phyloP scores from a whole-genome alignment of 2,329 filamentous ascomycete genomes.

The Rhynchosporium secalis region DNA sequence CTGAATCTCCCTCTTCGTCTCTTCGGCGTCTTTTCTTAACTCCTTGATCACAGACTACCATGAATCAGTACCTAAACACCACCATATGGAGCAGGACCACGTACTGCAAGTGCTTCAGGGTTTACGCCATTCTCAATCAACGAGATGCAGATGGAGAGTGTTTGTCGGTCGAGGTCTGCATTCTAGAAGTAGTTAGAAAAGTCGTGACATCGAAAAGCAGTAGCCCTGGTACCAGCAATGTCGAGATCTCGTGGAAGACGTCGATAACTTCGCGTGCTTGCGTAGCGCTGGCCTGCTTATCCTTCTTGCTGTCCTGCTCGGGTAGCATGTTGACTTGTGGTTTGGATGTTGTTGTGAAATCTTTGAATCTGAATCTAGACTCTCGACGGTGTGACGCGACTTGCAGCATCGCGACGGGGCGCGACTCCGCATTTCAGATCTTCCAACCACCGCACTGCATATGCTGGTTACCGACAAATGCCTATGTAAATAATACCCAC shows the following conservation, averaged over 20 bases:
- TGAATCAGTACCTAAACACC: constrained; percentile 22
- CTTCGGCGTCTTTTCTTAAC: constrained; percentile 38
- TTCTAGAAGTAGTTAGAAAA: constrained; percentile 58
- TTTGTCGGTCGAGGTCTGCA: constrained; percentile 86
- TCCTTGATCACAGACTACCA: constrained; percentile 39
- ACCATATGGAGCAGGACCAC: constrained; percentile 38
- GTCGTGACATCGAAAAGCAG: not conserved
- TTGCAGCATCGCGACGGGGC: not conserved
- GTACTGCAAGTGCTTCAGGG: constrained; percentile 88
- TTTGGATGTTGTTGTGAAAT: not conserved
- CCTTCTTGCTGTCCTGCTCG: constrained; percentile 52
- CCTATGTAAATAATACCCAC: not conserved
- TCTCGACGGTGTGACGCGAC: constrained; percentile 16
- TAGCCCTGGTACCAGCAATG: constrained; percentile 70
- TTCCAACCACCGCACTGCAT: constrained; percentile 21
- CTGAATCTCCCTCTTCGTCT: constrained; percentile 27
- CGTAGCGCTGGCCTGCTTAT: constrained; percentile 69
- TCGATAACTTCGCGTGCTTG: constrained; percentile 82
- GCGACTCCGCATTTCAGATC: constrained; percentile 10
- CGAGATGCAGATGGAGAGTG: constrained; percentile 91
- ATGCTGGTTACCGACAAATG: not conserved
- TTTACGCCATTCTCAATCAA: constrained; percentile 97
- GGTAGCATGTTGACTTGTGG: constrained; percentile 45
- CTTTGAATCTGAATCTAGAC: constrained; percentile 3
- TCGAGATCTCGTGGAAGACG: constrained; percentile 82